Base-by-base conservation (phyloP, 345 rosid species). In the Arabidopsis thaliana region DNA sequence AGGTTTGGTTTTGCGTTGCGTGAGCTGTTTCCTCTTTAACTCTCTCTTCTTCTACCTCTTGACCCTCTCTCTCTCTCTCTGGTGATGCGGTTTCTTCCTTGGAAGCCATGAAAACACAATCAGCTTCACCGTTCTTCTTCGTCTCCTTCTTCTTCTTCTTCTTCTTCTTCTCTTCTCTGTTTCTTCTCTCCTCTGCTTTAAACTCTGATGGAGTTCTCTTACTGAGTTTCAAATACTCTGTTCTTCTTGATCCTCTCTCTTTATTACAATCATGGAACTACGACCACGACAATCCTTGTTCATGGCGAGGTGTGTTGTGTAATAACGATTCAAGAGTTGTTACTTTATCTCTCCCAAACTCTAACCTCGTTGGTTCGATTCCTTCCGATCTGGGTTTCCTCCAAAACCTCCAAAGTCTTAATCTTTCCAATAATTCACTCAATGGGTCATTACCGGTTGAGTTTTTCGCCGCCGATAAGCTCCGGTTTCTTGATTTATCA, bases 231-330 rank as follows among this genome's bases (percentile, higher is more conserved):
- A 90, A 85, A 75, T 76, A 64, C 79, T 87, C 93, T n/a, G 73
- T 91, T 75, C 58, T 82, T 57, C 78, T 71, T 28, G 99, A 94
- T 76, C 97, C 99, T 25, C 78, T 87, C n/a, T 52, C 45, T n/a
- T 87, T 38, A n/a, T 80, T 91, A 38, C 70, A 77, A 20, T 77
- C 60, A 82, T 95, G 99, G 99, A 87, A 45, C 61, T 73, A 61
- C 84, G 24, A 55, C 51, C 89, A 85, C 77, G 77, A 79, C 77
- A 87, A 83, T 58, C 97, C 99, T 3, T 92, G 97, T 82, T 85
- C 85, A 0, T 95, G 99, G 99, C 65, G 77, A 56, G 97, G 99
- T 38, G 93, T 95, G 50, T 59, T 81, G 46, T 94, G 98, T 66
- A 53, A 69, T 14, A 81, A 42, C 67, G 37, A 48, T 7, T 24